Percentiles rank a stretch among this genome's conserved stretches.
These are phyloP conservation scores for Penicillium fuscoglaucum DNA, from an alignment of 2,329 filamentous ascomycete species.

Conservation along the genomic window DNA sequence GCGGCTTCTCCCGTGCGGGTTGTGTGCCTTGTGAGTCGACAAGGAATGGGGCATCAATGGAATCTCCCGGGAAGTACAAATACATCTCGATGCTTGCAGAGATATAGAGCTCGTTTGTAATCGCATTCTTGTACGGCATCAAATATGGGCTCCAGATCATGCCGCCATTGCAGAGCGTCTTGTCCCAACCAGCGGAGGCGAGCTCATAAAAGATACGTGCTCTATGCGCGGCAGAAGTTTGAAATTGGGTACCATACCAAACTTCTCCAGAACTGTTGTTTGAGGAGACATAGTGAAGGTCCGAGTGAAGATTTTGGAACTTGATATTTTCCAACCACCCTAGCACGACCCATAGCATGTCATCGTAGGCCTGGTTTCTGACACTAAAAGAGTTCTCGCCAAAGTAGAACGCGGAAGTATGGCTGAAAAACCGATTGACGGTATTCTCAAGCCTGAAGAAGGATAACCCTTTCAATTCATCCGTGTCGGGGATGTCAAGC, in stretches of 20 bases:
- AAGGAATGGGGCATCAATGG: slow-evolving; percentile 68
- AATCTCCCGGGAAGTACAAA: slow-evolving; percentile 79
- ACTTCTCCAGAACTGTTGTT: slow-evolving; percentile 23
- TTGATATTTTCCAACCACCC: slow-evolving; percentile 83
- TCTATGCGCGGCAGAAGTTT: slow-evolving; percentile 75
- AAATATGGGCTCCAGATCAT: slow-evolving; percentile 87
- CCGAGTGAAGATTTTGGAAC: slow-evolving; percentile 70
- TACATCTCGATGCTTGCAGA: slow-evolving; percentile 87
- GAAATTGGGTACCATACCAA: slow-evolving; percentile 79
- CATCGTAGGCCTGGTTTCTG: slow-evolving; percentile 79
- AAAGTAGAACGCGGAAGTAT: slow-evolving; percentile 77
- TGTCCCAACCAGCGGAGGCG: slow-evolving; percentile 78
- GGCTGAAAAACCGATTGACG: slow-evolving; percentile 79
- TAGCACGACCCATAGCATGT: slow-evolving; percentile 93
- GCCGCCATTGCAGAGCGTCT: slow-evolving; percentile 75
- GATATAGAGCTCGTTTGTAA: slow-evolving; percentile 90
- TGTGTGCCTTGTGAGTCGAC: slow-evolving; percentile 23
- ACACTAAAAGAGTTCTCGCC: slow-evolving; percentile 77
- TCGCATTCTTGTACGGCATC: slow-evolving; percentile 88
- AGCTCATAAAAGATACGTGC: slow-evolving; percentile 84
- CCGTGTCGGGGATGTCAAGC: slow-evolving; percentile 38
- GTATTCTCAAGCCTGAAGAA: slow-evolving; percentile 67
- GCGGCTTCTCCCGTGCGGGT: slow-evolving; percentile 38
- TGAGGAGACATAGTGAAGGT: slow-evolving; percentile 55
- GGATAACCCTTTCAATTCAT: slow-evolving; percentile 22